These are phyloP conservation scores for Cladosporium velox DNA, from an alignment of 2,329 filamentous ascomycete species.

Conservation along the genomic window DNA sequence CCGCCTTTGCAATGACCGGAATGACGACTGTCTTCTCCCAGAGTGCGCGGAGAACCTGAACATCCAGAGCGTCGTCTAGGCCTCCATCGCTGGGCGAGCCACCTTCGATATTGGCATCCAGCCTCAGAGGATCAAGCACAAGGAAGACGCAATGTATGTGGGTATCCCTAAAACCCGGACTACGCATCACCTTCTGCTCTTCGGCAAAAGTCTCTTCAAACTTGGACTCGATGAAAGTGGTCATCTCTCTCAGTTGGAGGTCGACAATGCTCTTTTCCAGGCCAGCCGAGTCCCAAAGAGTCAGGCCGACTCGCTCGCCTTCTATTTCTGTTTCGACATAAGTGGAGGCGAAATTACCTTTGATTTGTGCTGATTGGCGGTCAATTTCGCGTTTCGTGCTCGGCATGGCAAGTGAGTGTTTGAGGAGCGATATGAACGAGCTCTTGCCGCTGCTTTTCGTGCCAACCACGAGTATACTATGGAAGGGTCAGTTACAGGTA, in stretches of 20 bases:
- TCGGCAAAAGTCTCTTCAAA: conserved; percentile 97
- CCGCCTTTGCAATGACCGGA: conserved; percentile 92
- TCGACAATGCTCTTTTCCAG: conserved; percentile 94
- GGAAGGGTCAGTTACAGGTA: background rate
- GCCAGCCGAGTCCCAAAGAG: conserved; percentile 94
- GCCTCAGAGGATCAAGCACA: conserved; percentile 80
- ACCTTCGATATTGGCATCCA: conserved; percentile 67
- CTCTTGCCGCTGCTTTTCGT: conserved; percentile 89
- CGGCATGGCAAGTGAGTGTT: conserved; percentile 80
- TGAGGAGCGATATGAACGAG: conserved; percentile 94
- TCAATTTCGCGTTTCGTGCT: conserved; percentile 66
- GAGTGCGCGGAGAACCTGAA: conserved; percentile 84
- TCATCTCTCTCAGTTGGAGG: conserved; percentile 88
- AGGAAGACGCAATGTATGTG: conserved; percentile 97
- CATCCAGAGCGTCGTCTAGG: conserved; percentile 83
- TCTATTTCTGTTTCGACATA: conserved; percentile 96
- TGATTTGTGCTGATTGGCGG: conserved; percentile 25
- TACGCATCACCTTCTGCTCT: conserved; percentile 95
- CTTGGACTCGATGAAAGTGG: conserved; percentile 91
- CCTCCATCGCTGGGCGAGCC: conserved; percentile 47
- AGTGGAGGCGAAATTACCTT: conserved; percentile 71
- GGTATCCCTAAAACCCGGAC: conserved; percentile 89
- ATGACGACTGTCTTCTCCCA: conserved; percentile 94
- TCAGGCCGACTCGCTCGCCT: conserved; percentile 85
- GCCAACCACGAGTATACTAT: conserved; percentile 85